phyloP scores from a whole-genome alignment of 306 rosid genomes.

The Quercus agrifolia region DNA sequence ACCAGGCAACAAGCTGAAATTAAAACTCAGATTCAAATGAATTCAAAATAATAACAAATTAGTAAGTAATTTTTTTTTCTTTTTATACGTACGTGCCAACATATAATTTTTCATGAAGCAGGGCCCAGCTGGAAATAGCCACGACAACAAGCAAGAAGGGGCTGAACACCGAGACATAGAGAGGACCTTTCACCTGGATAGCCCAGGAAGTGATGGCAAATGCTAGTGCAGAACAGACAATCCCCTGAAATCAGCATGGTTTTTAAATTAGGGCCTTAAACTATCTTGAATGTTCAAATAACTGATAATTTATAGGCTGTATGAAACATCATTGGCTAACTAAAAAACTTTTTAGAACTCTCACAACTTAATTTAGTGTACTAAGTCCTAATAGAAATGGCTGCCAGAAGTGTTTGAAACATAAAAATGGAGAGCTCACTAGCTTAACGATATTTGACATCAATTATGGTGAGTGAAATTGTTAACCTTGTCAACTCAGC shows the following conservation, averaged over 20 bases:
- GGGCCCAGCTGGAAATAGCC: conserved; percentile 63
- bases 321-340: too few relatives aligned
- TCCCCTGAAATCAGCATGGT: conserved; percentile 42
- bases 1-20: too few relatives aligned
- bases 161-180: conserved; percentile 67
- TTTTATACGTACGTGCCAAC: conserved; percentile 61
- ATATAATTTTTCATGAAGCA: conserved; percentile 56
- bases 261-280: neutral
- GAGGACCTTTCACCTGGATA: conserved; percentile 70
- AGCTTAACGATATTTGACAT: too few relatives aligned
- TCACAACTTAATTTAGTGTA: too few relatives aligned
- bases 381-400: too few relatives aligned
- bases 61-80: neutral
- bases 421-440: too few relatives aligned
- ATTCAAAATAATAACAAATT: neutral
- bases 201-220: conserved; percentile 60
- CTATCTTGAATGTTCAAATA: too few relatives aligned
- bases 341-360: too few relatives aligned
- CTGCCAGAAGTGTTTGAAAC: too few relatives aligned
- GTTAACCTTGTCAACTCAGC: too few relatives aligned
- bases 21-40: neutral
- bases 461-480: too few relatives aligned
- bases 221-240: conserved; percentile 47
- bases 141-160: conserved; percentile 62
- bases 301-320: too few relatives aligned